Percentiles rank a stretch among this genome's conserved stretches.
These are phyloP conservation scores for Cadophora luteo-olivacea DNA, from an alignment of 2,329 filamentous ascomycete genomes.

Conservation along the genomic window DNA sequence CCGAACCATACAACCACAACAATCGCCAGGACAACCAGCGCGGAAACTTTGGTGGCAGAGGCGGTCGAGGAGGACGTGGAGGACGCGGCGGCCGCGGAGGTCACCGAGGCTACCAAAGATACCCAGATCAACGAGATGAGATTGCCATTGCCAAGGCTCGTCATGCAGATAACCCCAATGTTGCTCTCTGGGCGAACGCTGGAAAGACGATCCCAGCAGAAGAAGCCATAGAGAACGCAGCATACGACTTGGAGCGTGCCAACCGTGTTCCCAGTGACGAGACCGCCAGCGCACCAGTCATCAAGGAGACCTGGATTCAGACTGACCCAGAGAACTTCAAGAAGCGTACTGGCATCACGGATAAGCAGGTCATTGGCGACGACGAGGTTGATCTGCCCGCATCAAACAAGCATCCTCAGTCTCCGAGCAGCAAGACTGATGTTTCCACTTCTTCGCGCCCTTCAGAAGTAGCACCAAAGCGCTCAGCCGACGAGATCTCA, in stretches of 20 bases:
- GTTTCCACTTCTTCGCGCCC: background rate
- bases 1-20: conserved; percentile 11
- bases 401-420: background rate
- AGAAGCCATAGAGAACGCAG: conserved; percentile 34
- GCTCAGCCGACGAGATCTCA: conserved; percentile 28
- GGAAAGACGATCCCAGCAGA: conserved; percentile 39
- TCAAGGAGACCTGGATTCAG: conserved; percentile 43
- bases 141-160: background rate
- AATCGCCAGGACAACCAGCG: background rate
- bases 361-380: conserved; percentile 24
- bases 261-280: conserved; percentile 18
- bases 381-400: conserved; percentile 8
- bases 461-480: conserved; percentile 18
- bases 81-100: conserved; percentile 11
- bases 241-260: conserved; percentile 10
- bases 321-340: conserved; percentile 43
- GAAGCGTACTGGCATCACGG: conserved; percentile 35
- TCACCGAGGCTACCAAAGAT: background rate
- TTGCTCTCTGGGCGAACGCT: conserved; percentile 32
- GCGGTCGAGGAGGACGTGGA: conserved; percentile 15
- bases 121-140: background rate
- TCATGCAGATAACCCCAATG: background rate
- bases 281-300: conserved; percentile 30
- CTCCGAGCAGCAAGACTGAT: background rate
- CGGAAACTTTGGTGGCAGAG: conserved; percentile 10